Evolutionary conservation across 768 basidiomycete genomes (phyloP).

Genomic region (Mycena latifolia): DNA sequence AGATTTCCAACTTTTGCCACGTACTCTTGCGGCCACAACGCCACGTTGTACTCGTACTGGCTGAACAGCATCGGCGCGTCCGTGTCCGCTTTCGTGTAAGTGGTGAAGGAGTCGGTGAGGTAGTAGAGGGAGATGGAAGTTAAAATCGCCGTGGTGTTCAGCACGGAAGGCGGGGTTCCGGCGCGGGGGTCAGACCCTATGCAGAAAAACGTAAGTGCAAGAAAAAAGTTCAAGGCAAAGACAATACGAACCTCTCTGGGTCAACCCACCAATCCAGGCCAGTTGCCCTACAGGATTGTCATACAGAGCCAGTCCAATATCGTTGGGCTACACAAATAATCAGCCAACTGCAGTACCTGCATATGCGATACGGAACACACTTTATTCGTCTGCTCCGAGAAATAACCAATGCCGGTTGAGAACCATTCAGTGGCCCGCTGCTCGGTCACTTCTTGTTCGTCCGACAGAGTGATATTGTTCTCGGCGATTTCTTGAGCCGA

Average conservation of each 20-base stretch:
- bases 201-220: too few species aligned
- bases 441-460: conserved; percentile 10
- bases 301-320: conserved; percentile 40
- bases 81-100: too few species aligned
- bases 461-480: too few species aligned
- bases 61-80: too few species aligned
- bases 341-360: neutral
- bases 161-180: conserved; percentile 21
- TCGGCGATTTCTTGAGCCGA: too few species aligned
- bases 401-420: conserved; percentile 8
- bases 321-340: conserved; percentile 34
- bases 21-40: too few species aligned
- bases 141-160: conserved; percentile 24
- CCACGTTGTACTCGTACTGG: too few species aligned
- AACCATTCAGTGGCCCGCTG: conserved; percentile 6
- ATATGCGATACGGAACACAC: neutral
- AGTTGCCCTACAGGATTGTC: too few species aligned
- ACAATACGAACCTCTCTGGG: conserved; percentile 38
- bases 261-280: conserved; percentile 38
- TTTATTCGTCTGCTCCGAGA: neutral
- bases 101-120: too few species aligned
- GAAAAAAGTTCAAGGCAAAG: neutral
- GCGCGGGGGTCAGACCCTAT: conserved; percentile 28
- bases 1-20: too few species aligned
- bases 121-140: too few species aligned